Base-by-base conservation (phyloP, 768 basidiomycete genomes). In the Panus rudis region DNA sequence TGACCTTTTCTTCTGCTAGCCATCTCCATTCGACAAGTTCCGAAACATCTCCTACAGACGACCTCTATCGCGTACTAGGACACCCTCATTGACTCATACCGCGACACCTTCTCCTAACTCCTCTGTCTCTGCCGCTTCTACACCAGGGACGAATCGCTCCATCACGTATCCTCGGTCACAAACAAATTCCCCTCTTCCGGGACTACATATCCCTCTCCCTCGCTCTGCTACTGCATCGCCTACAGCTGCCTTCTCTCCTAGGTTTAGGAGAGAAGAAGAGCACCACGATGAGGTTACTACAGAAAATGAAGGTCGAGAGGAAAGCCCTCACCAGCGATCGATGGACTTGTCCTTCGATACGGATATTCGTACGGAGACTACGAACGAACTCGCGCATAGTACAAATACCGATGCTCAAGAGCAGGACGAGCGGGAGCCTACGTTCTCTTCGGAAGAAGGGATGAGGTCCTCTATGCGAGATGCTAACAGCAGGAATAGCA, bases 391-490 rank as follows among this genome's bases (percentile, higher is more conserved):
- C 38, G 44, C n/a, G 45, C 21, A 25, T 21, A 27, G 20, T n/a
- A n/a, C n/a, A n/a, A n/a, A n/a, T n/a, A n/a, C n/a, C n/a, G n/a
- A n/a, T n/a, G n/a, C n/a, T n/a, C n/a, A n/a, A n/a, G n/a, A n/a
- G n/a, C 37, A 39, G 13, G 45, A 42, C 3, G 48, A 41, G 6
- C 49, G 55, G 14, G 81, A 84, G 39, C 80, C 82, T 4, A 86
- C 84, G 0, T 86, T 86, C 54, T 84, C 84, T 0, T 84, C 84
- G 8, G 80, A 83, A 25, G 79, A 73, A 12, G 53, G 52, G 2
- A 42, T 46, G 1, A 57, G 56, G 2, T 45, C 38, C 19, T 31
- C 49, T 16, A 42, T 39, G 6, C 42, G 41, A 10, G 37, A 26
- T 14, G 38, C 39, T 11, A 30, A 17, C 13, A 42, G 35, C 12